Conservation (phyloP, 371 early-diverging fungal species). For the Apophysomyces sp. region DNA sequence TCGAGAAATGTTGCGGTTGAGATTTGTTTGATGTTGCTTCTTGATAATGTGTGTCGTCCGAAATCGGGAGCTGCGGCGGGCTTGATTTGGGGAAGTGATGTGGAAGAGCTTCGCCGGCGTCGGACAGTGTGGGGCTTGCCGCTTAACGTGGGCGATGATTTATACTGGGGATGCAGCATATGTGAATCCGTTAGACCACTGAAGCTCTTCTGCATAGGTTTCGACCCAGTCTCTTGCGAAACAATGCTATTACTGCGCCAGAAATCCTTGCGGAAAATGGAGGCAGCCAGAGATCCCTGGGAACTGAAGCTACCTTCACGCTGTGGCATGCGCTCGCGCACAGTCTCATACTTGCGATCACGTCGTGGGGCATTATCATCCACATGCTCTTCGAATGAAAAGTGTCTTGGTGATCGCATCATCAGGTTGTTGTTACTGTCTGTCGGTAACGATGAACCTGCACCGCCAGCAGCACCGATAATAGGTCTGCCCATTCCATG, state of each 20-base stretch:
- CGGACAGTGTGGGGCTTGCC: not conserved
- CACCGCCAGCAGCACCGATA: not conserved
- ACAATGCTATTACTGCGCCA: conserved; percentile 4
- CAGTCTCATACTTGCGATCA: not conserved
- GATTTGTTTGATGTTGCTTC: not conserved
- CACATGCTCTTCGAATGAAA: conserved; percentile 36
- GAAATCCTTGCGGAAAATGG: conserved; percentile 43
- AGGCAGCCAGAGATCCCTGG: conserved; percentile 14
- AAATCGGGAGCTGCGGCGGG: not conserved
- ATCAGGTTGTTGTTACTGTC: not conserved
- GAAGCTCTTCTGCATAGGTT: not conserved
- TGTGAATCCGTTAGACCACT: not conserved
- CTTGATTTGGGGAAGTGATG: not conserved
- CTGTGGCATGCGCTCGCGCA: conserved; percentile 9
- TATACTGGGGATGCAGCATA: not conserved
- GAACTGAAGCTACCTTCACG: conserved; percentile 22
- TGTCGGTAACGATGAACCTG: conserved; percentile 5
- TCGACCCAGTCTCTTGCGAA: not conserved
- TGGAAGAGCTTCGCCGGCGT: not conserved
- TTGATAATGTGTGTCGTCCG: not conserved
- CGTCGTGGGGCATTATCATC: conserved; percentile 7
- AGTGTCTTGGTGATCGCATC: conserved; percentile 31
- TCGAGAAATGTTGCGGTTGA: not conserved
- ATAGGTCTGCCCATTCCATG: conserved; percentile 3
- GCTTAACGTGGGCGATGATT: not conserved